Conservation (phyloP, 345 rosid genomes). For the Citrus trifoliata region DNA sequence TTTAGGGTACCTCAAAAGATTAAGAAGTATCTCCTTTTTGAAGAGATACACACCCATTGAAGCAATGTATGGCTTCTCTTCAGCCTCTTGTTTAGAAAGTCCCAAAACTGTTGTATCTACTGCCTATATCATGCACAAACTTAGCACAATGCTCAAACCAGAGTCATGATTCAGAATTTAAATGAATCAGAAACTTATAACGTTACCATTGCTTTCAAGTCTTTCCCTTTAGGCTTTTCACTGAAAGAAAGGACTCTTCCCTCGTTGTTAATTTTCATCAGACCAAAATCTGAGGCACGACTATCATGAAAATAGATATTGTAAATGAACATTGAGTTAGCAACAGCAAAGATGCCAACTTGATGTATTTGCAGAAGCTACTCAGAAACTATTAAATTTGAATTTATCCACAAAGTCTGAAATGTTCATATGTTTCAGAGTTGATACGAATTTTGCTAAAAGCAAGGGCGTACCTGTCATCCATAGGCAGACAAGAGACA, state of each 20-base stretch:
- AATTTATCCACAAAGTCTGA: background rate
- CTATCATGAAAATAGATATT: conserved; percentile 43
- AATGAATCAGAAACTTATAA: conserved; percentile 1
- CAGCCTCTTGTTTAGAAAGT: conserved; percentile 74
- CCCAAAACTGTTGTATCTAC: conserved; percentile 88
- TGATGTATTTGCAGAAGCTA: background rate
- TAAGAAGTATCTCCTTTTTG: conserved; percentile 91
- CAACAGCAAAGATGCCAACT: background rate
- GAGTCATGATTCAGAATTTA: background rate
- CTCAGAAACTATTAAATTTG: background rate
- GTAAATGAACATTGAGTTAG: background rate
- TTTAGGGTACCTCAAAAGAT: conserved; percentile 72
- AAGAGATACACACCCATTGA: conserved; percentile 97
- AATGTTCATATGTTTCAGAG: background rate
- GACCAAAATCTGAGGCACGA: conserved; percentile 97
- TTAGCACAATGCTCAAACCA: conserved; percentile 1
- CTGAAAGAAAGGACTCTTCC: conserved; percentile 83
- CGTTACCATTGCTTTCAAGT: conserved; percentile 79
- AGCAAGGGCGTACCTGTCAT: conserved; percentile 55
- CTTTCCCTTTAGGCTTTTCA: conserved; percentile 85
- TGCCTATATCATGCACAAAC: conserved; percentile 38
- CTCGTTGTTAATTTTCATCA: conserved; percentile 89
- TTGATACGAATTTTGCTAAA: background rate
- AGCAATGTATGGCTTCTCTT: conserved; percentile 88
- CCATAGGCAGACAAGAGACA: conserved; percentile 74